A percentile compares a stretch with the other conserved stretches of the same genome.
phyloP scores from a whole-genome alignment of 352 stramenopile species.

The Phytophthora sansomeana region DNA sequence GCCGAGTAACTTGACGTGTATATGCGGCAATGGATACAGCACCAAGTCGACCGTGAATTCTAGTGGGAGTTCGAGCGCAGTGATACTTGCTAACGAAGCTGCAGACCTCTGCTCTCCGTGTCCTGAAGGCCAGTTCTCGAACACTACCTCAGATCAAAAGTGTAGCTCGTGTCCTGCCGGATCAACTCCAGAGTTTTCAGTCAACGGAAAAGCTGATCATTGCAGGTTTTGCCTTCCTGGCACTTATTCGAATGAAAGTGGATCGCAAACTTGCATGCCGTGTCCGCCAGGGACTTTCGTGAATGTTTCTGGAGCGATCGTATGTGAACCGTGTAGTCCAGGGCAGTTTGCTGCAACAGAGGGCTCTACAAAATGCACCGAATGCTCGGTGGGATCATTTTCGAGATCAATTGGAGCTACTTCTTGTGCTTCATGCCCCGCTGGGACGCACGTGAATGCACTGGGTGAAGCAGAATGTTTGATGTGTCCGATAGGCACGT shows the following conservation, averaged over 20 bases:
- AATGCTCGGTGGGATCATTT: conserved; percentile 43
- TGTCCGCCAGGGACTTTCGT: conserved; percentile 51
- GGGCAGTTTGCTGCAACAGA: conserved; percentile 43
- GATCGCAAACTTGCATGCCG: conserved; percentile 36
- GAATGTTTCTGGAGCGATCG: conserved; percentile 28
- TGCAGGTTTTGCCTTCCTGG: conserved; percentile 52
- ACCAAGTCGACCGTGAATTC: conserved; percentile 9
- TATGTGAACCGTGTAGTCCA: conserved; percentile 51
- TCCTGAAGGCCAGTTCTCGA: conserved; percentile 49
- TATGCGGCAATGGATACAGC: conserved; percentile 41
- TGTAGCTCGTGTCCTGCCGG: conserved; percentile 52
- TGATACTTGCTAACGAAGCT: conserved; percentile 25
- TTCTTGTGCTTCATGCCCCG: conserved; percentile 27
- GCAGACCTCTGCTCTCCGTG: conserved; percentile 44
- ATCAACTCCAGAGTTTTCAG: conserved; percentile 12
- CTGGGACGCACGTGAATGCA: conserved; percentile 41
- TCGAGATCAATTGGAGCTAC: conserved; percentile 23
- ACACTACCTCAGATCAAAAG: conserved; percentile 48
- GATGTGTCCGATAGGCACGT: conserved; percentile 48
- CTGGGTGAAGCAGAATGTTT: conserved; percentile 58
- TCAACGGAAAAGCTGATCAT: conserved; percentile 6
- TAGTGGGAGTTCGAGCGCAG: neutral
- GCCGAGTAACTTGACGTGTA: conserved; percentile 37
- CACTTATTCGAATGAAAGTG: conserved; percentile 51
- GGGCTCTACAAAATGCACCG: conserved; percentile 36